phyloP scores from a whole-genome alignment of 345 rosid species.

The Capsella bursapastoris region DNA sequence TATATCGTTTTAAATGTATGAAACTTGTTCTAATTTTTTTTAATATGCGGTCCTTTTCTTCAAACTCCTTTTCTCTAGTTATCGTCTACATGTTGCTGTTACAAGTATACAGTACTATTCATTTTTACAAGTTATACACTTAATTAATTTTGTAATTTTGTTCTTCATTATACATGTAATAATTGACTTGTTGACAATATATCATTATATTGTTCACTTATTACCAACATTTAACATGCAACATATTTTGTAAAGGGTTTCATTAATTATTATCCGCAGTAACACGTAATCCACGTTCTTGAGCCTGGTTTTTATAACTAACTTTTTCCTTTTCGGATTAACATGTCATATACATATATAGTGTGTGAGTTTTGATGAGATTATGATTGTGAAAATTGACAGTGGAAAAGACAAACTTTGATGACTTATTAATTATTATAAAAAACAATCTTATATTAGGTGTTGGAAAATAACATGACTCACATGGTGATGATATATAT shows the following conservation, averaged over 20 bases:
- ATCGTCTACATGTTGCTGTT: not conserved
- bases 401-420: constrained; percentile 24
- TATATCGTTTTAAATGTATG: not conserved
- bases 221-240: constrained; percentile 9
- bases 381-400: constrained; percentile 39
- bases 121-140: not conserved
- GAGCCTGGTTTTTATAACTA: not conserved
- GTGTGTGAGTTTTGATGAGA: constrained; percentile 29
- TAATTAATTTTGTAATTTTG: not conserved
- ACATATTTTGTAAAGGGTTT: not conserved
- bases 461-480: constrained; percentile 40
- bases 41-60: not conserved
- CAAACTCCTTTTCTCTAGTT: not conserved
- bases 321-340: not conserved
- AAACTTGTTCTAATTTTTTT: not conserved
- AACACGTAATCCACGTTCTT: constrained; percentile 26
- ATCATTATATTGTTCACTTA: not conserved
- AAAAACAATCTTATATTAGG: constrained; percentile 9
- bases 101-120: not conserved
- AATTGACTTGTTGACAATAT: not conserved
- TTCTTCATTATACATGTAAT: not conserved
- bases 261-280: constrained; percentile 3
- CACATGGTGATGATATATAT: constrained; percentile 38
- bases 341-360: constrained; percentile 26
- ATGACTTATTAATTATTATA: not conserved